Percentiles rank a stretch among this genome's conserved stretches.
These are phyloP conservation scores for Scleroderma citrinum DNA, from an alignment of 768 basidiomycete species.

Conservation along the genomic window DNA sequence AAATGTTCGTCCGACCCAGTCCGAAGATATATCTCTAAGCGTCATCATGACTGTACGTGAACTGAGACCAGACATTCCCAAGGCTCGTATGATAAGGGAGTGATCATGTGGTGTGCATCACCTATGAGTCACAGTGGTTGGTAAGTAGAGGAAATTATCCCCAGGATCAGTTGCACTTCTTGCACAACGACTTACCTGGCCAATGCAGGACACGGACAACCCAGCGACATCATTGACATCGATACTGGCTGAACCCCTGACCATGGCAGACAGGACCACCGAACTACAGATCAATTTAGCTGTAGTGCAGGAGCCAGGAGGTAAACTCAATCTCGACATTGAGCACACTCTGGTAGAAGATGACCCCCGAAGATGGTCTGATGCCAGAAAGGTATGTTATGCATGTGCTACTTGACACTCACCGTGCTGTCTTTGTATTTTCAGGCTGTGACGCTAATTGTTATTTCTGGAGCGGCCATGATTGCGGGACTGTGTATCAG, in stretches of 20 bases:
- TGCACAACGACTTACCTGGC: too few species aligned
- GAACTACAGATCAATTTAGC: not conserved
- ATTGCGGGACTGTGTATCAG: conserved; percentile 23
- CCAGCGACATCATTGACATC: not conserved
- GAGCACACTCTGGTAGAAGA: conserved; percentile 43
- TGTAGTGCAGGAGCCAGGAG: not conserved
- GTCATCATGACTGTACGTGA: too few species aligned
- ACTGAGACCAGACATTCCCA: too few species aligned
- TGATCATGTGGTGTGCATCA: too few species aligned
- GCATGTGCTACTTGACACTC: not conserved
- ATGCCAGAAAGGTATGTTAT: conserved; percentile 44
- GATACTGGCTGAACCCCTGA: too few species aligned
- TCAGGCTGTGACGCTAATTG: conserved; percentile 17
- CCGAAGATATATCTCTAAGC: too few species aligned
- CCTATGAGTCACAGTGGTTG: too few species aligned
- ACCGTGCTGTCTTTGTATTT: not conserved
- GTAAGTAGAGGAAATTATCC: too few species aligned
- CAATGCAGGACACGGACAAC: not conserved
- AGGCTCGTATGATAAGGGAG: too few species aligned
- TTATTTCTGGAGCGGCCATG: conserved; percentile 24
- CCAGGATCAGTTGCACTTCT: too few species aligned
- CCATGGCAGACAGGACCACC: not conserved
- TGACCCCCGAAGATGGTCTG: conserved; percentile 60
- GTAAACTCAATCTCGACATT: conserved; percentile 23
- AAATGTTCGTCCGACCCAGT: too few species aligned